Percentiles rank a stretch among this genome's conserved stretches.
Evolutionary conservation across 495 filamentous ascomycete genomes (phyloP).

Genomic region (Aspergillus conjunctus): DNA sequence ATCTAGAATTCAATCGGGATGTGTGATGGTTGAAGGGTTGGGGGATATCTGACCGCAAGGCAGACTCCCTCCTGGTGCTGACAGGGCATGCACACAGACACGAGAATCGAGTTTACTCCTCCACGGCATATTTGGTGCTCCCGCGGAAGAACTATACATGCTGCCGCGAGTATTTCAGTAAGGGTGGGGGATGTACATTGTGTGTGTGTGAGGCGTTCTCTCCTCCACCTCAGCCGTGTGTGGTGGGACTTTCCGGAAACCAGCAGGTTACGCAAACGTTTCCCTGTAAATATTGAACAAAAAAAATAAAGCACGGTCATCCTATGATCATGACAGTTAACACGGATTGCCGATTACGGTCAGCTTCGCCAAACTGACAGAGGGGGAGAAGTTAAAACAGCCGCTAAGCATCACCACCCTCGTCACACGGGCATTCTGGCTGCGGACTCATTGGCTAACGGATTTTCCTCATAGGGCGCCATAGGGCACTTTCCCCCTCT

Average conservation of each 20-base stretch:
- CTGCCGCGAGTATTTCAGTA: background rate
- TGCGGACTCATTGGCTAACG: too few species aligned
- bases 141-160: background rate
- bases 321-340: background rate
- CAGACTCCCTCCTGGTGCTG: background rate
- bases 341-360: background rate
- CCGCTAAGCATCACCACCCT: background rate
- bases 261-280: constrained; percentile 1
- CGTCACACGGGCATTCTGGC: background rate
- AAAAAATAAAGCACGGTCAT: background rate
- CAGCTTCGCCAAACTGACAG: background rate
- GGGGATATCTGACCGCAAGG: constrained; percentile 3
- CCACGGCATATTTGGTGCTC: background rate
- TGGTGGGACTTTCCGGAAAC: constrained; percentile 6
- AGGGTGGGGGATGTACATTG: background rate
- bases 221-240: background rate
- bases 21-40: too few species aligned
- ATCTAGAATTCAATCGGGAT: too few species aligned
- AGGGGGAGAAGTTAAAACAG: constrained; percentile 2
- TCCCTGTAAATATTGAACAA: constrained; percentile 12
- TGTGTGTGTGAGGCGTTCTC: background rate
- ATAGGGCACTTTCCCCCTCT: background rate
- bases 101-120: background rate
- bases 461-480: background rate
- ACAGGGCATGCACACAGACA: background rate